phyloP scores from a whole-genome alignment of 768 basidiomycete genomes.

The Leccinellum albellum region DNA sequence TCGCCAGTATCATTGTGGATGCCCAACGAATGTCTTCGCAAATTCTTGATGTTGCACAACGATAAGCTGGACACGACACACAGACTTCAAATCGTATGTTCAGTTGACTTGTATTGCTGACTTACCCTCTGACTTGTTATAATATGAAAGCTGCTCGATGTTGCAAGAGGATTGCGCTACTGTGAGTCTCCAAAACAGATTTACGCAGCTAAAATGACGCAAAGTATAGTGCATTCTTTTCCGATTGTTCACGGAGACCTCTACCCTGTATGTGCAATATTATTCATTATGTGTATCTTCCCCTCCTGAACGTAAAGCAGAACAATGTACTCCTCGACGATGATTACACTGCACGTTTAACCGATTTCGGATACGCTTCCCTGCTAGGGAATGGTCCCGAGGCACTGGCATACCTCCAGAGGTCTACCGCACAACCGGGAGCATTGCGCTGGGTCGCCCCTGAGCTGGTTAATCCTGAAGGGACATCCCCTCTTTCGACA shows the following conservation, averaged over 20 bases:
- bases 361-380: neutral
- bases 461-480: neutral
- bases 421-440: neutral
- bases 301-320: neutral
- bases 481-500: neutral
- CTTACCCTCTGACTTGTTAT: neutral
- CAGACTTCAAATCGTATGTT: neutral
- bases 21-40: neutral
- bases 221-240: neutral
- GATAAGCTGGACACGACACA: neutral
- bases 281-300: neutral
- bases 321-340: neutral
- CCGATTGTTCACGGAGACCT: neutral
- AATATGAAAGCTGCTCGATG: neutral
- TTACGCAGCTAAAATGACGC: neutral
- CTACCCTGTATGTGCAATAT: neutral
- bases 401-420: neutral
- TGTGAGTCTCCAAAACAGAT: neutral
- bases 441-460: neutral
- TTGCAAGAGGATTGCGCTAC: neutral
- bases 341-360: neutral
- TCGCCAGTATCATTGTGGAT: neutral
- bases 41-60: neutral
- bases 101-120: neutral
- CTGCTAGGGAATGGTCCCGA: neutral